These are phyloP conservation scores for Citrus glauca DNA, from an alignment of 345 rosid genomes.

Conservation along the genomic window DNA sequence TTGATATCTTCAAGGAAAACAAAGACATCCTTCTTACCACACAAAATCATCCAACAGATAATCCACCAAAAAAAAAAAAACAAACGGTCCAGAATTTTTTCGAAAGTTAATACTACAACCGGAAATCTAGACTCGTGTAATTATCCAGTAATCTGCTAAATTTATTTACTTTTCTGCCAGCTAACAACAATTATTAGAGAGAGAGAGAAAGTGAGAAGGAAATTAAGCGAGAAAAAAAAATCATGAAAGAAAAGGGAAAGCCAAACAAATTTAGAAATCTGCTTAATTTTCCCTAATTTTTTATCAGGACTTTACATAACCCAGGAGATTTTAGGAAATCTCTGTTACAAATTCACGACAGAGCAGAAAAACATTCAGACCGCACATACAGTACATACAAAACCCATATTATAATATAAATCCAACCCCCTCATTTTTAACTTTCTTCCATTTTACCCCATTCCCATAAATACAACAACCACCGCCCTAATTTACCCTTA, in stretches of 20 bases:
- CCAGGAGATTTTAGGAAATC: background rate
- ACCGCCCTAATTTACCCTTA: background rate
- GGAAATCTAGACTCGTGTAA: too few species aligned
- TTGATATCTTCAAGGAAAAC: too few species aligned
- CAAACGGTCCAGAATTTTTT: too few species aligned
- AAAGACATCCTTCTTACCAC: too few species aligned
- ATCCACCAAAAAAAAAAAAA: too few species aligned
- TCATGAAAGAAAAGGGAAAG: background rate
- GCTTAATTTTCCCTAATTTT: background rate
- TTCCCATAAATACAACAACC: background rate
- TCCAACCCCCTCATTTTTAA: background rate
- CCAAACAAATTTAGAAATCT: background rate
- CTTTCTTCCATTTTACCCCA: background rate
- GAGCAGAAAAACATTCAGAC: slow-evolving; percentile 13
- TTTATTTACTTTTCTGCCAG: background rate
- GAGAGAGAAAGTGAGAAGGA: background rate
- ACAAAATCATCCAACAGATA: too few species aligned
- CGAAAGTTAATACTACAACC: too few species aligned
- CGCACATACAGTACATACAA: background rate
- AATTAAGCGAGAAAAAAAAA: background rate
- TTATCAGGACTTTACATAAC: background rate
- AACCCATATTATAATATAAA: background rate
- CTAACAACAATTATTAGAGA: background rate
- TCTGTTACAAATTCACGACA: slow-evolving; percentile 10
- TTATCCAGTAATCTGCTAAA: background rate